phyloP scores from a whole-genome alignment of 2,329 filamentous ascomycete genomes.

The Knoxdaviesia proteae region DNA sequence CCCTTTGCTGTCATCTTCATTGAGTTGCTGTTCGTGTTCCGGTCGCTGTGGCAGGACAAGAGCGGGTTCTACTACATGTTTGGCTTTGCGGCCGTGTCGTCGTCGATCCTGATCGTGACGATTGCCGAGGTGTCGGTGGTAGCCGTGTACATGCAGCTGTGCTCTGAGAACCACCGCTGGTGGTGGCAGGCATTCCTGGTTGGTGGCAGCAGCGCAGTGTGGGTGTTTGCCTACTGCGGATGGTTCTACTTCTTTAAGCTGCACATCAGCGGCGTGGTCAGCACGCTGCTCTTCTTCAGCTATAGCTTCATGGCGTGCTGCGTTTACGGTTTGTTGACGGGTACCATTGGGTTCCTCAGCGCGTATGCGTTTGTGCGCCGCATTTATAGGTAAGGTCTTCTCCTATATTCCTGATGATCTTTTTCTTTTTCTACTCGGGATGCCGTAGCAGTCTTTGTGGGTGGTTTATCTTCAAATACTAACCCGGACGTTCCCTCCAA shows the following conservation, averaged over 20 bases:
- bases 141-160: constrained; percentile 63
- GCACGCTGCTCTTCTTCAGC: constrained; percentile 62
- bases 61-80: constrained; percentile 85
- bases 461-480: too few species aligned
- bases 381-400: constrained; percentile 49
- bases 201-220: constrained; percentile 54
- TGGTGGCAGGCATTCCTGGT: constrained; percentile 80
- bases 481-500: background rate
- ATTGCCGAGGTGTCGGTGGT: constrained; percentile 72
- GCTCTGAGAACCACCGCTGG: constrained; percentile 75
- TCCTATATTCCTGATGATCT: background rate
- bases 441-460: constrained; percentile 3
- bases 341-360: constrained; percentile 67
- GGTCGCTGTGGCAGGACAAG: constrained; percentile 77
- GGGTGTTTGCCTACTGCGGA: constrained; percentile 64
- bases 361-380: constrained; percentile 67
- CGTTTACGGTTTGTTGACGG: constrained; percentile 62
- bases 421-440: background rate
- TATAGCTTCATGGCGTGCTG: constrained; percentile 68
- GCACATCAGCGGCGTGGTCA: constrained; percentile 62
- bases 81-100: constrained; percentile 61
- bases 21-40: constrained; percentile 70
- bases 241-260: constrained; percentile 73
- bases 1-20: constrained; percentile 81
- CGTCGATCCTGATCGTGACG: constrained; percentile 49